Percentiles rank a stretch among this genome's conserved stretches.
Conservation (phyloP, 768 basidiomycete genomes). For the Favolaschia claudopus region DNA sequence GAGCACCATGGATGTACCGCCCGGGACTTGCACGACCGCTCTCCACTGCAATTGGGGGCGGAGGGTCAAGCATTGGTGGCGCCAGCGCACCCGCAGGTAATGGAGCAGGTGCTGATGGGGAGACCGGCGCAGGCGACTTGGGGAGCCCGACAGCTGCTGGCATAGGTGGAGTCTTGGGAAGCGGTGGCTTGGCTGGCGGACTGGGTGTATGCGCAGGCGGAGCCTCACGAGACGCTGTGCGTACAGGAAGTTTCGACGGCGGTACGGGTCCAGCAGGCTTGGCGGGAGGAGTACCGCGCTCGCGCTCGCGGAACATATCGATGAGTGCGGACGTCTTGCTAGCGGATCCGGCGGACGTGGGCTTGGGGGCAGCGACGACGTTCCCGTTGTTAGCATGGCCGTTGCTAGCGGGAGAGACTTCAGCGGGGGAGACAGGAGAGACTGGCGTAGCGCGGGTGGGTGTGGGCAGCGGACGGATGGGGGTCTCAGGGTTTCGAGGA, state of each 20-base stretch:
- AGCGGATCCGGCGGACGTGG: constrained; percentile 33
- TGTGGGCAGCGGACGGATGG: constrained; percentile 19
- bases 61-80: constrained; percentile 38
- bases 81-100: constrained; percentile 31
- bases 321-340: constrained; percentile 82
- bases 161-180: constrained; percentile 34
- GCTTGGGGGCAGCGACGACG: constrained; percentile 24
- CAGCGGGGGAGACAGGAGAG: constrained; percentile 12
- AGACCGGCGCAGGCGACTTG: constrained; percentile 28
- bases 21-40: constrained; percentile 68
- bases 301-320: constrained; percentile 84
- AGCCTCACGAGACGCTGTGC: constrained; percentile 29
- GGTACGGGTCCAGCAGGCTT: constrained; percentile 35
- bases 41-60: constrained; percentile 48
- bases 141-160: constrained; percentile 29
- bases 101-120: constrained; percentile 31
- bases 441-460: constrained; percentile 3
- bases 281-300: constrained; percentile 54
- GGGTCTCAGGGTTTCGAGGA: too few relatives aligned
- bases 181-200: constrained; percentile 26
- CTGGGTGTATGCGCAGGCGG: not conserved
- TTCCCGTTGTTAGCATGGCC: constrained; percentile 26
- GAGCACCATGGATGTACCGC: constrained; percentile 85
- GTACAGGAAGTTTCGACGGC: constrained; percentile 51
- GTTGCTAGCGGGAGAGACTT: constrained; percentile 12